phyloP scores from a whole-genome alignment of 495 filamentous ascomycete genomes.

The Evansstolkia leycettana region DNA sequence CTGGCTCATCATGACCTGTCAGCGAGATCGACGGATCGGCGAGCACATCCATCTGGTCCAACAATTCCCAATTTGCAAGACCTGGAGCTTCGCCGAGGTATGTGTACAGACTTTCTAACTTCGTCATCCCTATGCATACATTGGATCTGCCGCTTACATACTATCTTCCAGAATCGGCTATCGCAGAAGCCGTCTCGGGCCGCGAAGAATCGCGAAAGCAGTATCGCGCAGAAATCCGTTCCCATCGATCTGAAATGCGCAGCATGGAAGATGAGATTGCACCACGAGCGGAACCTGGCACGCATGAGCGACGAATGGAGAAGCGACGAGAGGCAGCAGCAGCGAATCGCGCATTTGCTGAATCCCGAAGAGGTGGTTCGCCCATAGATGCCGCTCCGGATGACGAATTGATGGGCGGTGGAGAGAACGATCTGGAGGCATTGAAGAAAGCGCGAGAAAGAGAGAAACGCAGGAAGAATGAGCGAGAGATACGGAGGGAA shows the following conservation, averaged over 20 bases:
- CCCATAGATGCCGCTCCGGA: constrained; percentile 28
- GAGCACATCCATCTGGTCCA: constrained; percentile 40
- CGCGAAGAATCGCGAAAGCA: constrained; percentile 44
- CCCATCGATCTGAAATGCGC: constrained; percentile 21
- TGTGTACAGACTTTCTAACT: background rate
- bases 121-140: background rate
- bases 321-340: constrained; percentile 53
- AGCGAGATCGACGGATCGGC: background rate
- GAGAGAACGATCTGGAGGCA: constrained; percentile 25
- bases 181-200: constrained; percentile 39
- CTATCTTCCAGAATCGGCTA: constrained; percentile 29
- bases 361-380: constrained; percentile 24
- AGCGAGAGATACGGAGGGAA: constrained; percentile 27
- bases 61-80: constrained; percentile 67
- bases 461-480: constrained; percentile 32
- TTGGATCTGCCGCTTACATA: background rate
- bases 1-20: too few relatives aligned
- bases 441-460: constrained; percentile 29
- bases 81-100: constrained; percentile 56
- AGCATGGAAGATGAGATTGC: constrained; percentile 56
- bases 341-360: constrained; percentile 35
- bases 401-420: constrained; percentile 30
- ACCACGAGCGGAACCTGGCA: constrained; percentile 76
- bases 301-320: constrained; percentile 74
- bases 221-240: constrained; percentile 43